A percentile compares a stretch with the other conserved stretches of the same genome.
phyloP scores from a whole-genome alignment of 164 flowering plant species.

The Hamamelis virginiana region DNA sequence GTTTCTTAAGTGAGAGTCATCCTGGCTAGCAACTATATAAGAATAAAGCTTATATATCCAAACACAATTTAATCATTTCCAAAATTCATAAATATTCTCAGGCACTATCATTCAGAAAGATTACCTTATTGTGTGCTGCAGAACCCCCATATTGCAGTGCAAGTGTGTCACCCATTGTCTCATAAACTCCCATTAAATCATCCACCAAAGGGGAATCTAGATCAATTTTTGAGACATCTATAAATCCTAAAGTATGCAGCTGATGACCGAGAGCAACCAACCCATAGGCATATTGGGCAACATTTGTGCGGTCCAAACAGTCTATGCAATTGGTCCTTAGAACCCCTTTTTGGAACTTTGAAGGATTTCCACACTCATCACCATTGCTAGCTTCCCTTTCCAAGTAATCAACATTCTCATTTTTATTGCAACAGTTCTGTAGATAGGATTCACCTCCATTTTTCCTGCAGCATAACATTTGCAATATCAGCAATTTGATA shows the following conservation, averaged over 20 bases:
- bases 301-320: conserved; percentile 97
- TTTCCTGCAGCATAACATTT: conserved; percentile 6
- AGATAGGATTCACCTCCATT: conserved; percentile 17
- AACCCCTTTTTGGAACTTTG: conserved; percentile 77
- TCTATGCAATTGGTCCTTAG: conserved; percentile 96
- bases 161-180: conserved; percentile 94
- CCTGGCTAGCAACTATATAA: neutral
- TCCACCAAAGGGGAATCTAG: conserved; percentile 61
- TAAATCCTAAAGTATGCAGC: conserved; percentile 64
- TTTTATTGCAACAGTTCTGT: conserved; percentile 16
- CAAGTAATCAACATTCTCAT: conserved; percentile 30
- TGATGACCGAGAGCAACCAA: conserved; percentile 87
- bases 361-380: conserved; percentile 22
- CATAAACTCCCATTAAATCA: conserved; percentile 72
- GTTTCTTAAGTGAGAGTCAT: neutral
- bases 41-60: neutral
- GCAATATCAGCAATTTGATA: conserved; percentile 1
- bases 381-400: conserved; percentile 28
- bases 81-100: too few species aligned
- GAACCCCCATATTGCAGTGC: conserved; percentile 97
- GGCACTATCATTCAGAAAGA: neutral
- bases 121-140: conserved; percentile 97
- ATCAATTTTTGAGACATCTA: conserved; percentile 45
- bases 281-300: conserved; percentile 91
- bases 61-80: too few species aligned